Conservation (phyloP, 257 asterid species). For the Gentiana straminea region DNA sequence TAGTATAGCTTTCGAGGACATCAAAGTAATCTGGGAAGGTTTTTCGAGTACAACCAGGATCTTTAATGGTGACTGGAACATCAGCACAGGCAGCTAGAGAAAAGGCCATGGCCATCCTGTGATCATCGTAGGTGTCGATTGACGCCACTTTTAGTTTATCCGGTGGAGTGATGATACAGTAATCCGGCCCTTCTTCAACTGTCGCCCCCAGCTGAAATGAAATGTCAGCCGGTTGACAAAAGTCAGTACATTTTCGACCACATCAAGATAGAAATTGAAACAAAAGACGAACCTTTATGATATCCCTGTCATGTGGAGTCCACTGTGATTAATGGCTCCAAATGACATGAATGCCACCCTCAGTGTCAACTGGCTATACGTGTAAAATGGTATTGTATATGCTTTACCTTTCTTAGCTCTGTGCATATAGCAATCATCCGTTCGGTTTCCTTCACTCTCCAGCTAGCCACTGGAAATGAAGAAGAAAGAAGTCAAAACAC, state of each 20-base stretch:
- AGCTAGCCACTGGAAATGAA: slow-evolving; percentile 70
- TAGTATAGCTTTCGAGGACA: slow-evolving; percentile 52
- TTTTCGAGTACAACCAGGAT: slow-evolving; percentile 87
- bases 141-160: slow-evolving; percentile 67
- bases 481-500: slow-evolving; percentile 3
- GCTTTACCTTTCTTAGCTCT: slow-evolving; percentile 74
- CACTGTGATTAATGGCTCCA: no score
- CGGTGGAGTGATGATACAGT: slow-evolving; percentile 83
- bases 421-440: slow-evolving; percentile 97
- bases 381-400: neutral
- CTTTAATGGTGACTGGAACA: slow-evolving; percentile 78
- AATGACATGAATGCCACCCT: no score
- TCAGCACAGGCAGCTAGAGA: slow-evolving; percentile 93
- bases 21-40: slow-evolving; percentile 84
- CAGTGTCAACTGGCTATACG: neutral
- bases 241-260: no score
- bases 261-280: no score
- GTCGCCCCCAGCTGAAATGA: slow-evolving; percentile 73
- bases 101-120: slow-evolving; percentile 95
- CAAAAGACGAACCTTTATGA: no score
- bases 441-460: slow-evolving; percentile 98
- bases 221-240: no score
- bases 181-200: slow-evolving; percentile 90
- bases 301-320: no score
- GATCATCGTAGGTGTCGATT: slow-evolving; percentile 86